Conservation (phyloP, 148 eudicot species). For the Euryodendron excelsum region DNA sequence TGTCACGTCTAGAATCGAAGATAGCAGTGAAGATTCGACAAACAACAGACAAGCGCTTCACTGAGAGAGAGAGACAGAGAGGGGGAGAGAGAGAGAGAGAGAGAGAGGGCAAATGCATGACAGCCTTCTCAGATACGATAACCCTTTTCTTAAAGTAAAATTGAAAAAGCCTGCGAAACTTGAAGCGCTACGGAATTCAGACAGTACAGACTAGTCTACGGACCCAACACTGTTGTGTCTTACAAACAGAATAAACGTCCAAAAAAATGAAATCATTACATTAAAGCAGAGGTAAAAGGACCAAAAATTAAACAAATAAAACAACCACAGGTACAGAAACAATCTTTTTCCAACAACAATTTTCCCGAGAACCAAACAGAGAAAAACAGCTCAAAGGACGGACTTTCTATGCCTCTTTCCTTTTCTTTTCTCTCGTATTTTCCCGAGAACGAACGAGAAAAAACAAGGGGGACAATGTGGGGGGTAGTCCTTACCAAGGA, state of each 20-base stretch:
- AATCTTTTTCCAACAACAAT: background rate
- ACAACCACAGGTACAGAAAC: background rate
- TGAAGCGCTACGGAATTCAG: too few relatives aligned
- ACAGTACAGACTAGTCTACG: too few relatives aligned
- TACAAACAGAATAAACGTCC: background rate
- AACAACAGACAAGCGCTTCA: background rate
- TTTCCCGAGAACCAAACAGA: background rate
- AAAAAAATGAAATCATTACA: background rate
- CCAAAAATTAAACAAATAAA: background rate
- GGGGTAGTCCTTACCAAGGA: background rate
- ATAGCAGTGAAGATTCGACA: background rate
- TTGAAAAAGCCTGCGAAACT: constrained; percentile 6
- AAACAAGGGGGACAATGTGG: background rate
- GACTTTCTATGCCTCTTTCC: too few relatives aligned
- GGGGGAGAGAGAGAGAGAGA: too few relatives aligned
- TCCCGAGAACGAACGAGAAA: too few relatives aligned
- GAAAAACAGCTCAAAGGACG: background rate
- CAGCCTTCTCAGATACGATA: background rate
- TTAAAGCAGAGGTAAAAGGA: background rate
- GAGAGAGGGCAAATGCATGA: too few relatives aligned
- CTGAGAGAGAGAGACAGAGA: background rate
- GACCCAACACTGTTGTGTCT: background rate
- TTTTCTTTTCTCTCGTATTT: background rate
- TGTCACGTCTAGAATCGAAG: background rate
- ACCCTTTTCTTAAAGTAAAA: background rate